phyloP scores from a whole-genome alignment of 2,329 filamentous ascomycete genomes.

The Nemania diffusa region DNA sequence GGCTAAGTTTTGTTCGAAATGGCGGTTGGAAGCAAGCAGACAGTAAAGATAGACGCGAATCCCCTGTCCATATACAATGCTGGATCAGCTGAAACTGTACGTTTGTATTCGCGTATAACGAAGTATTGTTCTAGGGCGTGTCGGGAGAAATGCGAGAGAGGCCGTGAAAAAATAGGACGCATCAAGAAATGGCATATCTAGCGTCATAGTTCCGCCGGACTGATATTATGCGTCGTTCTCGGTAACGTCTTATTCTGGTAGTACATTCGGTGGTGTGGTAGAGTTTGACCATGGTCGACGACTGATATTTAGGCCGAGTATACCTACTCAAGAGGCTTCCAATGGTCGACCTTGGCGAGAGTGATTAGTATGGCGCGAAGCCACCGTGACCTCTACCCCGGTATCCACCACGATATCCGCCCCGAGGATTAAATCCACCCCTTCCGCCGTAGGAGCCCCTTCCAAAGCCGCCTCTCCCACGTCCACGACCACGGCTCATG shows the following conservation, averaged over 20 bases:
- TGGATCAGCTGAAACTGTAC: slow-evolving; percentile 17
- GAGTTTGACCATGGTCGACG: slow-evolving; percentile 11
- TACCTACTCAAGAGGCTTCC: slow-evolving; percentile 4
- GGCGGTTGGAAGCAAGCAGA: not conserved
- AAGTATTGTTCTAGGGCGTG: slow-evolving; percentile 20
- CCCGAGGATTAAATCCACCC: slow-evolving; percentile 60
- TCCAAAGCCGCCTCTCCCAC: slow-evolving; percentile 62
- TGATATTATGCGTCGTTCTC: slow-evolving; percentile 19
- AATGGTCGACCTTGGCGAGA: not conserved
- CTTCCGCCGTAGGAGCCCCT: slow-evolving; percentile 64
- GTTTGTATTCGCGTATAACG: slow-evolving; percentile 26
- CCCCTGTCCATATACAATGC: slow-evolving; percentile 19
- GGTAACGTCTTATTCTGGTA: slow-evolving; percentile 28
- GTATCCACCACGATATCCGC: slow-evolving; percentile 69
- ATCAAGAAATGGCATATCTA: slow-evolving; percentile 19
- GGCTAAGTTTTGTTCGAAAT: not conserved
- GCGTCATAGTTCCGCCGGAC: slow-evolving; percentile 2
- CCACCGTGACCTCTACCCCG: slow-evolving; percentile 69
- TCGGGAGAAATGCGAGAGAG: slow-evolving; percentile 13
- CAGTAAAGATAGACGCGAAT: slow-evolving; percentile 11
- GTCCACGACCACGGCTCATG: slow-evolving; percentile 82
- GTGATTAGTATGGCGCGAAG: slow-evolving; percentile 69
- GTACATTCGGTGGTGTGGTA: slow-evolving; percentile 24
- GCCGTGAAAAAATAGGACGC: slow-evolving; percentile 24
- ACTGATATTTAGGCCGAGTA: slow-evolving; percentile 11